Conservation (phyloP, 495 filamentous ascomycete species). For the Bathelium albidoporum region DNA sequence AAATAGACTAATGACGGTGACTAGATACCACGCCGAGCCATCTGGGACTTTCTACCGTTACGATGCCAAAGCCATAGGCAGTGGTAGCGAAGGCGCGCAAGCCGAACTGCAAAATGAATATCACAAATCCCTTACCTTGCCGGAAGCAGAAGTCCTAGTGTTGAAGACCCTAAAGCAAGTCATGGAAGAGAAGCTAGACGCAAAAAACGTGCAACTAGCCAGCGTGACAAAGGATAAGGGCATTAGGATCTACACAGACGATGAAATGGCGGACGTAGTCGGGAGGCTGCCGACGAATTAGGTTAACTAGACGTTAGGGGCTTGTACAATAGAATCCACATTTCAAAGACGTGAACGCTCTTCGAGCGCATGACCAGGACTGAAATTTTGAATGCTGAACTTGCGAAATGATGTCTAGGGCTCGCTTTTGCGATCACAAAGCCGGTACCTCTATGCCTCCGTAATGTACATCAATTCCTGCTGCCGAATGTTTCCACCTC, state of each 20-base stretch:
- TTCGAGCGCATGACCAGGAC: neutral
- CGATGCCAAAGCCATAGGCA: constrained; percentile 97
- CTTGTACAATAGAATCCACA: neutral
- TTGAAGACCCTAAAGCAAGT: constrained; percentile 98
- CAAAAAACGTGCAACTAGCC: constrained; percentile 95
- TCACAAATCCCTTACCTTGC: constrained; percentile 90
- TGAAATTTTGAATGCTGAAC: neutral
- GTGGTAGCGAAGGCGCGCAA: constrained; percentile 91
- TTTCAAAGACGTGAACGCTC: neutral
- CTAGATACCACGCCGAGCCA: constrained; percentile 89
- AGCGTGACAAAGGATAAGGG: constrained; percentile 96
- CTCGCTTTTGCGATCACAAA: neutral
- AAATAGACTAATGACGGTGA: neutral
- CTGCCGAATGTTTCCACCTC: neutral
- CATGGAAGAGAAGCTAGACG: constrained; percentile 98
- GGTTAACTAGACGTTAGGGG: neutral
- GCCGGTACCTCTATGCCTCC: neutral
- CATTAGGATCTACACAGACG: constrained; percentile 94
- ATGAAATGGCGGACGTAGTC: constrained; percentile 88
- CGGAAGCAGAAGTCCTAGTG: constrained; percentile 87
- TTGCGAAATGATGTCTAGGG: neutral
- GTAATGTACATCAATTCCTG: neutral
- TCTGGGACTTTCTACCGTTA: constrained; percentile 98
- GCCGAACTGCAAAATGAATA: constrained; percentile 97
- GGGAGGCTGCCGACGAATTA: constrained; percentile 50